A percentile compares a stretch with the other conserved stretches of the same genome.
Evolutionary conservation across 805 yeast genomes (phyloP).

Genomic region (Danielia reshetovae): DNA sequence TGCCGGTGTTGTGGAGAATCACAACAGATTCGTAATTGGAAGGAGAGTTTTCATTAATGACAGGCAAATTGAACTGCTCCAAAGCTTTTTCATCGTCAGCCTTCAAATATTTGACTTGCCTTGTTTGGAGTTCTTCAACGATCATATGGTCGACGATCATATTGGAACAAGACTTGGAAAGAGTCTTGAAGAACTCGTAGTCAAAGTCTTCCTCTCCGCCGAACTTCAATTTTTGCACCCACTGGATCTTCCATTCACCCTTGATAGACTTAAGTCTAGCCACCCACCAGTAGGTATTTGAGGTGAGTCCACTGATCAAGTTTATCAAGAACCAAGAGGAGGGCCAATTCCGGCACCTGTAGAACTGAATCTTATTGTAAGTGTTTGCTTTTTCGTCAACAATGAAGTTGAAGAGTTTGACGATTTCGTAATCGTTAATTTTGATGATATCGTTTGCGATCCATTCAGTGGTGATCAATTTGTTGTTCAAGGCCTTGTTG

Average conservation of each 20-base stretch:
- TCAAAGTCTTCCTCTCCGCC: conserved; percentile 15
- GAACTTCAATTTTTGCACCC: conserved; percentile 37
- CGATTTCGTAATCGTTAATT: conserved; percentile 45
- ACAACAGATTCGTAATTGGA: conserved; percentile 8
- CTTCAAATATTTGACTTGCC: conserved; percentile 32
- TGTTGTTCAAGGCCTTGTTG: conserved; percentile 48
- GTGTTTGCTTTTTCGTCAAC: conserved; percentile 18
- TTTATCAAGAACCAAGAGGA: conserved; percentile 51
- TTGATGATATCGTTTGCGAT: conserved; percentile 51
- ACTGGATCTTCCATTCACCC: conserved; percentile 55
- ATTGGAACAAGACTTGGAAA: conserved; percentile 44
- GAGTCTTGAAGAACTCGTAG: conserved; percentile 33
- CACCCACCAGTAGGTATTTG: conserved; percentile 48
- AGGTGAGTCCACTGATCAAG: conserved; percentile 33
- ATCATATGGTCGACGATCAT: conserved; percentile 49
- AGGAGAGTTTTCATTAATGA: not conserved
- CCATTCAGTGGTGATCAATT: conserved; percentile 69
- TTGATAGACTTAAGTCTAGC: conserved; percentile 45
- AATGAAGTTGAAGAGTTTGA: conserved; percentile 34
- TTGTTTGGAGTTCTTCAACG: conserved; percentile 44
- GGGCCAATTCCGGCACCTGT: conserved; percentile 53
- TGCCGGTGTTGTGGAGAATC: conserved; percentile 20
- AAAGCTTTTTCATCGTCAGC: conserved; percentile 5
- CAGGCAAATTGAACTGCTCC: conserved; percentile 1
- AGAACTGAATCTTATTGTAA: conserved; percentile 30